These are phyloP conservation scores for Chlorella ohadii DNA, from an alignment of 139 green algal genomes.

Conservation along the genomic window DNA sequence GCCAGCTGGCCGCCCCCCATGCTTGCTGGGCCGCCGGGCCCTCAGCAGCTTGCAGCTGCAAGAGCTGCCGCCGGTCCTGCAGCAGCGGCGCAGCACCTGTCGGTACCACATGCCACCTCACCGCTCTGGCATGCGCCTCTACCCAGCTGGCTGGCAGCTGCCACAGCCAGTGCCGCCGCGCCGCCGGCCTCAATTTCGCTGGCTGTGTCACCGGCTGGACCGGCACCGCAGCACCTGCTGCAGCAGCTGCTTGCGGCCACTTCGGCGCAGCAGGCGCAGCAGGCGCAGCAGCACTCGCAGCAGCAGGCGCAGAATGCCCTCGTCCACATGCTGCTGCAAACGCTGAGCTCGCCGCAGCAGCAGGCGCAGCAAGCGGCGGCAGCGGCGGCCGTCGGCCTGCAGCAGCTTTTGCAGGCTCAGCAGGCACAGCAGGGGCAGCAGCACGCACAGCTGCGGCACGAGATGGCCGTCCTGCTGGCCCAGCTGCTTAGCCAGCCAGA, in stretches of 20 bases:
- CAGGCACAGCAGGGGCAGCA: too few species aligned
- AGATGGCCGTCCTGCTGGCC: too few species aligned
- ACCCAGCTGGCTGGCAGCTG: too few species aligned
- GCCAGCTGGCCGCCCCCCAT: background rate
- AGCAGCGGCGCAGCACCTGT: background rate
- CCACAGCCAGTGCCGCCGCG: too few species aligned
- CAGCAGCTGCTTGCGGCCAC: background rate
- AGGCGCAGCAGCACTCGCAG: background rate
- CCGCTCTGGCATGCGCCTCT: too few species aligned
- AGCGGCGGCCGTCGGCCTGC: too few species aligned
- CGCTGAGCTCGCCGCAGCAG: background rate
- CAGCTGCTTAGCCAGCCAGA: too few species aligned
- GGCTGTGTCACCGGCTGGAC: too few species aligned
- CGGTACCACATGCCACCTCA: too few species aligned
- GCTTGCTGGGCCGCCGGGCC: background rate
- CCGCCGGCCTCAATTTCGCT: too few species aligned
- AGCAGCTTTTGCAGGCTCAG: too few species aligned
- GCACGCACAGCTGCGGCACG: too few species aligned
- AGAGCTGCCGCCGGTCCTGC: background rate
- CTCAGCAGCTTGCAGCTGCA: background rate
- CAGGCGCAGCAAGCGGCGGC: background rate
- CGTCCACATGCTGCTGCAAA: background rate
- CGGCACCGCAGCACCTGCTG: background rate
- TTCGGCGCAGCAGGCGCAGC: background rate
- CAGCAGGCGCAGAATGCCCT: background rate